A percentile compares a stretch with the other conserved stretches of the same genome.
phyloP scores from a whole-genome alignment of 768 basidiomycete species.

The Hericium erinaceus region DNA sequence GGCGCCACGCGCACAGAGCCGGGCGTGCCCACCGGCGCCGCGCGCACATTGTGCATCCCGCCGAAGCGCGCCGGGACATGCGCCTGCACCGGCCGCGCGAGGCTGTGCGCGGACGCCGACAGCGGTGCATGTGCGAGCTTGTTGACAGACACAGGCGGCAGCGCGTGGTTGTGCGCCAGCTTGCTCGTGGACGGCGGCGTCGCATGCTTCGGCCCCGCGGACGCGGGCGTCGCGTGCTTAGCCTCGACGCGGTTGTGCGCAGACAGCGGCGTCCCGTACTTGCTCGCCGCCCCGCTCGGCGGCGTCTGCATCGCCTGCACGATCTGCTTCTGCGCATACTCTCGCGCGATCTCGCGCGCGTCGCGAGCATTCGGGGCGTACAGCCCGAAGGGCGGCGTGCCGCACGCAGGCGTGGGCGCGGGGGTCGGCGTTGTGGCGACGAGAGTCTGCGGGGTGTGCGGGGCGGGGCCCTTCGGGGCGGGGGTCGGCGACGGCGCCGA shows the following conservation, averaged over 20 bases:
- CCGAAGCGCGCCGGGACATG: neutral
- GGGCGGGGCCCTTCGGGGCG: no score
- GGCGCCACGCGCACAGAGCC: neutral
- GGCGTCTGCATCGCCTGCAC: slow-evolving; percentile 6
- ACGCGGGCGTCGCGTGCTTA: neutral
- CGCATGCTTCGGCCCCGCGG: neutral
- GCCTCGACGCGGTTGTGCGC: neutral
- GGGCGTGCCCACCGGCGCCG: neutral
- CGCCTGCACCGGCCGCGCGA: neutral
- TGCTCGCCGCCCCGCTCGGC: neutral
- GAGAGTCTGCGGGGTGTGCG: no score
- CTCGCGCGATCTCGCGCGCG: slow-evolving; percentile 1
- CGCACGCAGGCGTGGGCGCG: no score
- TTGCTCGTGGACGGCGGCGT: neutral
- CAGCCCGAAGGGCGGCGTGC: neutral
- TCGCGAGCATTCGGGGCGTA: neutral
- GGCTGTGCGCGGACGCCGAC: no score
- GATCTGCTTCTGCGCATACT: slow-evolving; percentile 1
- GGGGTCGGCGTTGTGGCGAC: no score
- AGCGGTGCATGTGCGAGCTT: neutral
- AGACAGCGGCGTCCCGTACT: neutral
- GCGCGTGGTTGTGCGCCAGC: neutral
- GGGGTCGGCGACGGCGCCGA: no score
- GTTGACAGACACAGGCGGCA: neutral
- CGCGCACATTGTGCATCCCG: neutral